Percentiles rank a stretch among this genome's conserved stretches.
phyloP scores from a whole-genome alignment of 805 yeast species.

The Lachancea dasiensis region DNA sequence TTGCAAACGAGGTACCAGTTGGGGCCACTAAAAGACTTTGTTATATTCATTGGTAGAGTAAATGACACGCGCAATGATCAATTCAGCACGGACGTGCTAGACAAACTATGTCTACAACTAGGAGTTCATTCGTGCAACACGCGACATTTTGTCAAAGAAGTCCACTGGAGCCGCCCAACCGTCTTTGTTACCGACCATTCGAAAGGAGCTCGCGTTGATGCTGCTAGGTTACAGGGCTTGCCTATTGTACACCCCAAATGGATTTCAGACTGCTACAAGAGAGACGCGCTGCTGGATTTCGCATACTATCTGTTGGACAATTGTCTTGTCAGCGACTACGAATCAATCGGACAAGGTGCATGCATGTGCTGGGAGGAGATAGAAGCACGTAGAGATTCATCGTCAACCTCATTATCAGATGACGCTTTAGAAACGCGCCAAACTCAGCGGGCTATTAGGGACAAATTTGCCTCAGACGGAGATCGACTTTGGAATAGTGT shows the following conservation, averaged over 20 bases:
- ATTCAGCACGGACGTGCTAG: slow-evolving; percentile 4
- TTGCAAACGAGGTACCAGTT: slow-evolving; percentile 6
- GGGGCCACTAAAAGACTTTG: slow-evolving; percentile 21
- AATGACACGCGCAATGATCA: slow-evolving; percentile 5
- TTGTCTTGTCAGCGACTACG: slow-evolving; percentile 16
- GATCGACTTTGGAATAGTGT: slow-evolving; percentile 28
- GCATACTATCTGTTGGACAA: slow-evolving; percentile 29
- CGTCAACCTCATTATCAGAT: not conserved
- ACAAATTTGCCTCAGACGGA: slow-evolving; percentile 26
- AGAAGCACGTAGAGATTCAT: not conserved
- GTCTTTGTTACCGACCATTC: slow-evolving; percentile 28
- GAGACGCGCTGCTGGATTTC: slow-evolving; percentile 38
- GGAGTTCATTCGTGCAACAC: slow-evolving; percentile 10
- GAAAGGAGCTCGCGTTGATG: slow-evolving; percentile 27
- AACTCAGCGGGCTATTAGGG: slow-evolving; percentile 11
- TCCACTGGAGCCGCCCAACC: slow-evolving; percentile 11
- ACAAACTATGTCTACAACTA: slow-evolving; percentile 5
- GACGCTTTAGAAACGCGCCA: not conserved
- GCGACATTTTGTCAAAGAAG: slow-evolving; percentile 11
- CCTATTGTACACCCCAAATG: slow-evolving; percentile 40
- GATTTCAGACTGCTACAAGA: slow-evolving; percentile 37
- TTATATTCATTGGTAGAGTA: slow-evolving; percentile 29
- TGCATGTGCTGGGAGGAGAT: slow-evolving; percentile 26
- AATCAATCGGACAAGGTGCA: slow-evolving; percentile 32
- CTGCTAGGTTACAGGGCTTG: slow-evolving; percentile 37